phyloP scores from a whole-genome alignment of 495 filamentous ascomycete genomes.

The Penicillium tannophilum region DNA sequence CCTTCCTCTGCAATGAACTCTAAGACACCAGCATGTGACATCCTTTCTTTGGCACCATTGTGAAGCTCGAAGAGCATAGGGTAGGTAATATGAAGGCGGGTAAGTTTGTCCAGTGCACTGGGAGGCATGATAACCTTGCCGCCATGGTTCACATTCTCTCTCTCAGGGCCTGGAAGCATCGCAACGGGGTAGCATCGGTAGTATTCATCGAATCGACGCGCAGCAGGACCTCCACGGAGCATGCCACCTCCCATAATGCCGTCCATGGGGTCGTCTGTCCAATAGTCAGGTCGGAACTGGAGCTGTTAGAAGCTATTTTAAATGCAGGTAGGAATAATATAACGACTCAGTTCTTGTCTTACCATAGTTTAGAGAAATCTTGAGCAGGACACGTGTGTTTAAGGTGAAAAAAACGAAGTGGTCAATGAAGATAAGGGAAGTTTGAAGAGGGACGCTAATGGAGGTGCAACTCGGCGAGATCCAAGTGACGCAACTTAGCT shows the following conservation, averaged over 20 bases:
- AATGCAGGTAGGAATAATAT: not conserved
- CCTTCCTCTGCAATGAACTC: constrained; percentile 98
- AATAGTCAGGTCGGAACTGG: constrained; percentile 57
- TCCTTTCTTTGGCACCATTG: constrained; percentile 76
- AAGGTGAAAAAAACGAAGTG: not conserved
- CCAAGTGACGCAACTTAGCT: constrained; percentile 46
- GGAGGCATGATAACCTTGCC: constrained; percentile 97
- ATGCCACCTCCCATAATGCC: constrained; percentile 46
- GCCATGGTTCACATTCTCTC: constrained; percentile 89
- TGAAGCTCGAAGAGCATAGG: constrained; percentile 95
- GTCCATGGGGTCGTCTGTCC: constrained; percentile 60
- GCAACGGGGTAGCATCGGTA: constrained; percentile 93
- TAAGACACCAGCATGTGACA: constrained; percentile 90
- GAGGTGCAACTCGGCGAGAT: constrained; percentile 4
- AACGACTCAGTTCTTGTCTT: constrained; percentile 9
- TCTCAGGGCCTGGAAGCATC: constrained; percentile 91
- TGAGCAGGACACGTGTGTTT: not conserved
- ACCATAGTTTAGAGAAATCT: constrained; percentile 29
- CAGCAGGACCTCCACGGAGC: constrained; percentile 40
- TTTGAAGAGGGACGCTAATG: not conserved
- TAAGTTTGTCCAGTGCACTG: constrained; percentile 92
- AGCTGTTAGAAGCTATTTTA: constrained; percentile 23
- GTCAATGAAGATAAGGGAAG: constrained; percentile 7
- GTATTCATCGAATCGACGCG: constrained; percentile 91
- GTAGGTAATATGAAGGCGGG: constrained; percentile 94